These are phyloP conservation scores for Millerozyma acaciae DNA, from an alignment of 805 yeast species.

Conservation along the genomic window DNA sequence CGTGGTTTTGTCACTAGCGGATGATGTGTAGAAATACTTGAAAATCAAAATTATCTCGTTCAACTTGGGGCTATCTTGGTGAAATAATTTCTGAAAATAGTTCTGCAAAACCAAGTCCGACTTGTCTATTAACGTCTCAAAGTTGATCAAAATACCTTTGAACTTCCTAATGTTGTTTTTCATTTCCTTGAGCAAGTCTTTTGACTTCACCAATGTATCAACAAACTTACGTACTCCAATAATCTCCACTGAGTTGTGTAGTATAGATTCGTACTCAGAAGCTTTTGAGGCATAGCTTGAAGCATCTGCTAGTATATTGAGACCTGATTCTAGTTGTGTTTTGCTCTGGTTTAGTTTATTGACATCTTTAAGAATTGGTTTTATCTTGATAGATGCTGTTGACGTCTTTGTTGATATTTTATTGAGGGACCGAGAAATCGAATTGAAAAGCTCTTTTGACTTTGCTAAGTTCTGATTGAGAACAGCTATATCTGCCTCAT, in stretches of 20 bases:
- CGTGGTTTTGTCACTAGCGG: slow-evolving; percentile 6
- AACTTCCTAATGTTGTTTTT: slow-evolving; percentile 46
- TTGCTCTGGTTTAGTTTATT: slow-evolving; percentile 53
- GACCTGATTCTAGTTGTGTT: slow-evolving; percentile 52
- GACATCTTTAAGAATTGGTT: slow-evolving; percentile 67
- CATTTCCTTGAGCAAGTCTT: slow-evolving; percentile 44
- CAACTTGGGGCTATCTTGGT: slow-evolving; percentile 27
- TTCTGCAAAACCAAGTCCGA: slow-evolving; percentile 53
- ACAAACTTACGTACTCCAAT: slow-evolving; percentile 37
- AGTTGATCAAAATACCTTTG: slow-evolving; percentile 61
- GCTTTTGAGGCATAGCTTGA: slow-evolving; percentile 47
- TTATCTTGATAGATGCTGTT: slow-evolving; percentile 58
- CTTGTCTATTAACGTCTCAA: slow-evolving; percentile 51
- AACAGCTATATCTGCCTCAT: slow-evolving; percentile 81
- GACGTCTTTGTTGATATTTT: slow-evolving; percentile 50
- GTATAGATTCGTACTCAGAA: slow-evolving; percentile 35
- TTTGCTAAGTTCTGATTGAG: slow-evolving; percentile 67
- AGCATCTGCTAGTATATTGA: slow-evolving; percentile 49
- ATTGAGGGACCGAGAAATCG: slow-evolving; percentile 53
- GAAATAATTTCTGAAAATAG: slow-evolving; percentile 41
- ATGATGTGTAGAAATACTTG: slow-evolving; percentile 37
- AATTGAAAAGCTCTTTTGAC: slow-evolving; percentile 51
- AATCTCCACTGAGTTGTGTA: slow-evolving; percentile 32
- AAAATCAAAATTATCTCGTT: slow-evolving; percentile 40
- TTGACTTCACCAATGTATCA: slow-evolving; percentile 34